Evolutionary conservation across 2,329 filamentous ascomycete species (phyloP).

Genomic region (Hypoxylon sp.): DNA sequence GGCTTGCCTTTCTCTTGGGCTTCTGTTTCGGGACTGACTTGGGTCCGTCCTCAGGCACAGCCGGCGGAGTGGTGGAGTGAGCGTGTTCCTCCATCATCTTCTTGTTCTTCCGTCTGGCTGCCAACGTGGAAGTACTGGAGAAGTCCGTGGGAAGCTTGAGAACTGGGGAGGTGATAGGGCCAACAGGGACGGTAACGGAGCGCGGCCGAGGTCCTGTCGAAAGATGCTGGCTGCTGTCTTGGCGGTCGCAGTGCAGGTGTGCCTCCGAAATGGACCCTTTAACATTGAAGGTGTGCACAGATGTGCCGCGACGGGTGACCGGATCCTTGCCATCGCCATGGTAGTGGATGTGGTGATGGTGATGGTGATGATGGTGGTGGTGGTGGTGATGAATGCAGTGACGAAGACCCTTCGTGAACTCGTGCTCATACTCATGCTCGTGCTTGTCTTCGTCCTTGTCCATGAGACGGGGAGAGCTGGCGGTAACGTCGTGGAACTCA

Average conservation of each 20-base stretch:
- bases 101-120: constrained; percentile 2
- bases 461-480: not conserved
- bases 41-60: not conserved
- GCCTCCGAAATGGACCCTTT: not conserved
- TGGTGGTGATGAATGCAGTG: not conserved
- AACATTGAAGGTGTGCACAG: not conserved
- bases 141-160: not conserved
- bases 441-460: not conserved
- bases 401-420: not conserved
- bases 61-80: not conserved
- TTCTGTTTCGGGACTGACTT: not conserved
- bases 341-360: constrained; percentile 6
- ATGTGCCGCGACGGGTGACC: not conserved
- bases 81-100: not conserved
- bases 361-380: constrained; percentile 6
- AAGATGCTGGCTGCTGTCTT: not conserved
- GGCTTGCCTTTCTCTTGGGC: not conserved
- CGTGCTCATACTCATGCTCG: not conserved
- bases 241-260: not conserved
- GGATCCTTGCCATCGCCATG: not conserved
- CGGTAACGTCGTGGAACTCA: not conserved
- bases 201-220: not conserved
- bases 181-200: not conserved
- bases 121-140: not conserved
- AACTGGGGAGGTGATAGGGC: not conserved